Conservation (phyloP, 2,329 filamentous ascomycete genomes). For the Sclerotiophoma versabilis region DNA sequence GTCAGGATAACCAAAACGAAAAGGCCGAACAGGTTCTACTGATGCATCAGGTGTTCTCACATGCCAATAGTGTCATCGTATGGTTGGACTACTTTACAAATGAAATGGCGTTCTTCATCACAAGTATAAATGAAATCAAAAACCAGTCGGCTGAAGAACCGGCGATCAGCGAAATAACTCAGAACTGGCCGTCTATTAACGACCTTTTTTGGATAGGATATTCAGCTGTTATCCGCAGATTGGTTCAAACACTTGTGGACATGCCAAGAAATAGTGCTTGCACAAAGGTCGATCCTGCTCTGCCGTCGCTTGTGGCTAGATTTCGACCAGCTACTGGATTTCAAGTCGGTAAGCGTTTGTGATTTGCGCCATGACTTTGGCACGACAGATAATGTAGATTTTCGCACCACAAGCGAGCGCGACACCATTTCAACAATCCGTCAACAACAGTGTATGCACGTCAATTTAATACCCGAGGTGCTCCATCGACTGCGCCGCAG, state of each 20-base stretch:
- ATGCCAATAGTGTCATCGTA: background rate
- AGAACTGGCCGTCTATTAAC: background rate
- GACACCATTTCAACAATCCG: background rate
- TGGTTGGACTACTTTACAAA: background rate
- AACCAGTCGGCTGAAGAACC: background rate
- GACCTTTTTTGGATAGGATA: slow-evolving; percentile 12
- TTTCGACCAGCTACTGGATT: background rate
- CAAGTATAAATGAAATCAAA: background rate
- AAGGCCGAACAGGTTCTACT: slow-evolving; percentile 7
- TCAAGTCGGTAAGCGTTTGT: background rate
- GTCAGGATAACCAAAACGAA: slow-evolving; percentile 1
- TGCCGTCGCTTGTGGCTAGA: background rate
- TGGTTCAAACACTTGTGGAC: slow-evolving; percentile 16
- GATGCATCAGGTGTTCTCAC: slow-evolving; percentile 4
- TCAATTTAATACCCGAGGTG: background rate
- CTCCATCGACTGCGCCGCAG: background rate
- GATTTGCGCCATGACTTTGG: background rate
- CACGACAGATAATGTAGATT: background rate
- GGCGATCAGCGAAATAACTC: background rate
- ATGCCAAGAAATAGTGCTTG: slow-evolving; percentile 11
- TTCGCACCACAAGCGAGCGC: background rate
- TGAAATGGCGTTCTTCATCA: background rate
- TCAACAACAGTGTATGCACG: background rate
- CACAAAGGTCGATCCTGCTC: background rate
- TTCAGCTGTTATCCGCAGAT: background rate